Evolutionary conservation across 306 rosid genomes (phyloP).

Genomic region (Ormosia semicastrata): DNA sequence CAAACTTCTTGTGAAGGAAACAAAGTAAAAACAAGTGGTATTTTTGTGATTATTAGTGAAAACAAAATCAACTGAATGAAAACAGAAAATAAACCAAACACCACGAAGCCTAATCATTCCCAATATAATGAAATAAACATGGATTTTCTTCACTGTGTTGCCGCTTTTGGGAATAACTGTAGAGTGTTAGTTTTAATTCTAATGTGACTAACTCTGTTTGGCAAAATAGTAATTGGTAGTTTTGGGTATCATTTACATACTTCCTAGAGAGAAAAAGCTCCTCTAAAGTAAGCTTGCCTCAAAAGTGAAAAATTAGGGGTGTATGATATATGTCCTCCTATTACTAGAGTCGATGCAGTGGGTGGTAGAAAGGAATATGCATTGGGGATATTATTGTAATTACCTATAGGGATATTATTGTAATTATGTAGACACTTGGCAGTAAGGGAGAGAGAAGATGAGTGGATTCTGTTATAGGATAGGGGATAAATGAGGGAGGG

Average conservation of each 20-base stretch:
- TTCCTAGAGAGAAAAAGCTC: not conserved
- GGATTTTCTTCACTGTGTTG: not conserved
- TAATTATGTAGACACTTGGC: too few species aligned
- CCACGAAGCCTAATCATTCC: not conserved
- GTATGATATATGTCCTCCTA: too few species aligned
- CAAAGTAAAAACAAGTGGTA: not conserved
- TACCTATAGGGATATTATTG: too few species aligned
- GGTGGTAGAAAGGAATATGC: too few species aligned
- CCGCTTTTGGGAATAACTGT: not conserved
- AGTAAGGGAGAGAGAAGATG: too few species aligned
- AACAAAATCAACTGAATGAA: not conserved
- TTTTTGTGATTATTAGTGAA: not conserved
- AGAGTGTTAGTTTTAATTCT: not conserved
- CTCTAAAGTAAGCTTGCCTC: too few species aligned
- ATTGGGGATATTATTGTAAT: too few species aligned
- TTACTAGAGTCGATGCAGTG: too few species aligned
- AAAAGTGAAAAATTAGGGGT: too few species aligned
- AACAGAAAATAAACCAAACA: not conserved
- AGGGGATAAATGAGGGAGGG: too few species aligned
- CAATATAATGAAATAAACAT: not conserved
- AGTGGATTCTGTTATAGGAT: too few species aligned
- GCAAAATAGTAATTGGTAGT: not conserved
- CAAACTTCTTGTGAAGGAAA: not conserved
- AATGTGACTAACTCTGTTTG: not conserved
- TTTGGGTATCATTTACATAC: not conserved